These are phyloP conservation scores for Drosera spatulata DNA, from an alignment of 179 eudicot genomes.

Conservation along the genomic window DNA sequence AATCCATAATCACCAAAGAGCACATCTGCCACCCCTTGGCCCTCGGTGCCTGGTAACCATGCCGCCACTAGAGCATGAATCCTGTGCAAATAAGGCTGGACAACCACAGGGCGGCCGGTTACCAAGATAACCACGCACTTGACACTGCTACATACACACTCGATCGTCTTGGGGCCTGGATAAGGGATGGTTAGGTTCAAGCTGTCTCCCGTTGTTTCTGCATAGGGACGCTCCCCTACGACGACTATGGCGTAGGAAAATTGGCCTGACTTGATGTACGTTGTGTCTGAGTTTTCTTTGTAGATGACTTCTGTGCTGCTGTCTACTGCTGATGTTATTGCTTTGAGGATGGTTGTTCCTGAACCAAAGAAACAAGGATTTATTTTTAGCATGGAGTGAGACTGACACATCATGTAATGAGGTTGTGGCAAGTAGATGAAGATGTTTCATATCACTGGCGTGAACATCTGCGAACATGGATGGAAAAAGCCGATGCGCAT, in stretches of 20 bases:
- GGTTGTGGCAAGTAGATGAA: no score
- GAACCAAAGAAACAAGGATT: no score
- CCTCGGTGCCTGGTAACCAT: constrained; percentile 61
- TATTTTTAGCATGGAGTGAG: no score
- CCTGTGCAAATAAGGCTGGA: constrained; percentile 25
- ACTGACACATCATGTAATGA: no score
- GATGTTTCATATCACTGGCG: no score
- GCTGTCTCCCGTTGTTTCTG: constrained; percentile 70
- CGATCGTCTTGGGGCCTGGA: constrained; percentile 48
- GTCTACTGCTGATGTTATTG: constrained; percentile 36
- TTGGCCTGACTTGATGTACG: constrained; percentile 34
- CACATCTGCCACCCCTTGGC: constrained; percentile 51
- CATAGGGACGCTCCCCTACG: constrained; percentile 72
- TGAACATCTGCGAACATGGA: no score
- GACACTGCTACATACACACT: constrained; percentile 28
- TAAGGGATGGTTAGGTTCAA: constrained; percentile 43
- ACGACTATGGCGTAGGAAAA: constrained; percentile 72
- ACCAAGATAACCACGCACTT: constrained; percentile 44
- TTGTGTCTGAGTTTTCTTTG: constrained; percentile 40
- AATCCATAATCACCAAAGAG: constrained; percentile 53
- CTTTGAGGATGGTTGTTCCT: constrained; percentile 41
- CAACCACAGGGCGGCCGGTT: constrained; percentile 41
- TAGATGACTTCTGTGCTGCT: constrained; percentile 49
- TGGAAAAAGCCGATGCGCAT: no score
- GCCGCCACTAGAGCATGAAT: constrained; percentile 55